phyloP scores from a whole-genome alignment of 306 rosid species.

The Prinsepia uniflora region DNA sequence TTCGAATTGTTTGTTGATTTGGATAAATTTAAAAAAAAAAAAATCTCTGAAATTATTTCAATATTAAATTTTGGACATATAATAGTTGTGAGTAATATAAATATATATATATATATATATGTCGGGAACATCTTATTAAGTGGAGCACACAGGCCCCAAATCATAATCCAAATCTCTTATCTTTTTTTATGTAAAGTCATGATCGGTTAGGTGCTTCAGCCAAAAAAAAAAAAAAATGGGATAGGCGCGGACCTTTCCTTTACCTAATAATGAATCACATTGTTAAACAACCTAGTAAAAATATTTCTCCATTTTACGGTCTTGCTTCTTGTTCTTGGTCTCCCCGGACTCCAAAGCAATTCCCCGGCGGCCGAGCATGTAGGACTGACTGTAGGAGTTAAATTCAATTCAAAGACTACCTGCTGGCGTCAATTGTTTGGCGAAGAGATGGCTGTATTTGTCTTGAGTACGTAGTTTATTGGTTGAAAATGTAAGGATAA shows the following conservation, averaged over 20 bases:
- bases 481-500: too few species aligned
- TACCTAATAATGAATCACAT: background rate
- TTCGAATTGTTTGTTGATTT: too few species aligned
- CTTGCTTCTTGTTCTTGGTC: too few species aligned
- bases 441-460: background rate
- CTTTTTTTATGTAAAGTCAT: background rate
- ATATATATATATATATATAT: too few species aligned
- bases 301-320: background rate
- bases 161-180: slow-evolving; percentile 9
- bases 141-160: slow-evolving; percentile 2
- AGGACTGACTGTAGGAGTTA: background rate
- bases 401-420: background rate
- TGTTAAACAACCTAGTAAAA: background rate
- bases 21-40: too few species aligned
- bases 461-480: too few species aligned
- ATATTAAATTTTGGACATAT: too few species aligned
- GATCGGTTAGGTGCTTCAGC: background rate
- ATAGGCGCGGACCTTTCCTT: background rate
- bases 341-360: background rate
- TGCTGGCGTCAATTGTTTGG: too few species aligned
- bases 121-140: too few species aligned
- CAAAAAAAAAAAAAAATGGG: background rate
- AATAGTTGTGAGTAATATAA: too few species aligned
- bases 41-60: too few species aligned
- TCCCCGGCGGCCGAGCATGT: background rate